Conservation (phyloP, 2,329 filamentous ascomycete species). For the Ophiostoma sp. region DNA sequence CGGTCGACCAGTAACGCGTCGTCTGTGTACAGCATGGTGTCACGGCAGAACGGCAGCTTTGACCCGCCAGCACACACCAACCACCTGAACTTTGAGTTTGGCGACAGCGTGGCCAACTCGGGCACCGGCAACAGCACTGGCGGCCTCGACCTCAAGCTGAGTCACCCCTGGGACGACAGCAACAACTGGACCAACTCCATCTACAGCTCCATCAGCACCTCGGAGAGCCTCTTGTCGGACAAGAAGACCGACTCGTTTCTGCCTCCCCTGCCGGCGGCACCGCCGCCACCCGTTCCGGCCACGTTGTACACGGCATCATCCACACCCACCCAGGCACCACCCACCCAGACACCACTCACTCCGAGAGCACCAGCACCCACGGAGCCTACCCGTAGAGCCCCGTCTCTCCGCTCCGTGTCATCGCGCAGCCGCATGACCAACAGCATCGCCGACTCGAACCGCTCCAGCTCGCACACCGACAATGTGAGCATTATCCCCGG, state of each 20-base stretch:
- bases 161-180: constrained; percentile 44
- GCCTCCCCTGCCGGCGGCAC: neutral
- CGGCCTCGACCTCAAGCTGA: constrained; percentile 34
- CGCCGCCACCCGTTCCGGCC: neutral
- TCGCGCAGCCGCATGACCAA: constrained; percentile 47
- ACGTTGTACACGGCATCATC: neutral
- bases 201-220: constrained; percentile 17
- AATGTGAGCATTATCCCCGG: constrained; percentile 32
- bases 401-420: constrained; percentile 48
- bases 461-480: constrained; percentile 34
- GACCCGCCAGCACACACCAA: neutral
- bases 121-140: constrained; percentile 29
- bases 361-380: neutral
- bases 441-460: constrained; percentile 16
- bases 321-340: neutral
- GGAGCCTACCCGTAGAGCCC: constrained; percentile 4
- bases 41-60: constrained; percentile 11
- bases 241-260: neutral
- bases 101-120: neutral
- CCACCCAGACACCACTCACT: neutral
- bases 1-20: constrained; percentile 76
- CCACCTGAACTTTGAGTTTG: neutral
- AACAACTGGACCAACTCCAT: constrained; percentile 25
- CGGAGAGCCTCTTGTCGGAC: neutral
- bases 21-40: constrained; percentile 58